Base-by-base conservation (phyloP, 148 eudicot species). In the Euryodendron excelsum region DNA sequence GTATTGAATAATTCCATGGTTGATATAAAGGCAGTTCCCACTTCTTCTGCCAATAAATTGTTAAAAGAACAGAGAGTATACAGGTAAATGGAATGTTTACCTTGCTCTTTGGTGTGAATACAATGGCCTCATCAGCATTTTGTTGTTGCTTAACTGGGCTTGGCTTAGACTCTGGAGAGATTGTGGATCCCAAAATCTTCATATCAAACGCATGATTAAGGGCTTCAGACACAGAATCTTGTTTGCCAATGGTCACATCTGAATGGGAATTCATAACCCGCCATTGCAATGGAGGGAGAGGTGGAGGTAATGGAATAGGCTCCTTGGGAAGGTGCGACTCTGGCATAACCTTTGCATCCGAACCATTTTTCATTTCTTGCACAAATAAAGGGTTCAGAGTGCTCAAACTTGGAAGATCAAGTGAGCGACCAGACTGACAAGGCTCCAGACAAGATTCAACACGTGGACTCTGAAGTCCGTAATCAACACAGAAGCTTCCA, bases 201-300 rank as follows among this genome's bases (percentile, higher is more conserved):
- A 78, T 39, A 82, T 84, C 78, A 77, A 69, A 78, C 70, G 82
- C 80, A 79, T 75, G 77, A 77, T 58, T 79, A 30, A 34, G 74
- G 80, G 77, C 79, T 52, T 81, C 81, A 72, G 62, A 48, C 33
- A 77, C 58, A 39, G 44, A 41, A 59, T 76, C 70, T 41, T 50
- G 85, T 14, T 75, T 84, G 63, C 78, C 81, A 56, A 61, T 80
- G 44, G 48, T 77, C 62, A 47, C 74, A 79, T 87, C 91, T 15
- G 82, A 69, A 63, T 82, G 66, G 30, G 91, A 30, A 48, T 80
- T 90, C 64, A 82, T 85, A 72, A 69, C 81, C 73, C 92, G 86
- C 98, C 99, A 91, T 67, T 93, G 88, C 69, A 87, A 59, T 69
- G 99, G 98, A n/a, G 99, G 98, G 33, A 91, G 90, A 67, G 99